Conservation (phyloP, 495 filamentous ascomycete species). For the Pseudevernia furfuracea region DNA sequence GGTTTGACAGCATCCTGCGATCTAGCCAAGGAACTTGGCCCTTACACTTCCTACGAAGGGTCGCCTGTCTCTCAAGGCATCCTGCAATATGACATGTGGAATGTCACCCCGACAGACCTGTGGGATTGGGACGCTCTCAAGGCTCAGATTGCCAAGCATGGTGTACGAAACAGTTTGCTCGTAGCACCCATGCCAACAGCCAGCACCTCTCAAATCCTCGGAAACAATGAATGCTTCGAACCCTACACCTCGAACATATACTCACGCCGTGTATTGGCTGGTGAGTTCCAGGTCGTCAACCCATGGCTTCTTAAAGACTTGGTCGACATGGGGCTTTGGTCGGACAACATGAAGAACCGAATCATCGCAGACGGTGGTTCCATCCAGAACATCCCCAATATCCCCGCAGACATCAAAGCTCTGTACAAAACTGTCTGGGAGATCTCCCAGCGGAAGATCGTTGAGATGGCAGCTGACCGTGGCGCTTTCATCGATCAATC, state of each 20-base stretch:
- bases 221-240: constrained; percentile 99
- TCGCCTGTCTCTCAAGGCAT: constrained; percentile 92
- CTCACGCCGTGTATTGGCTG: constrained; percentile 92
- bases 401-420: constrained; percentile 89
- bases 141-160: constrained; percentile 80
- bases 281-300: constrained; percentile 99
- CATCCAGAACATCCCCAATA: constrained; percentile 93
- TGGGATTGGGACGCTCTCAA: constrained; percentile 95
- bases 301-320: constrained; percentile 98
- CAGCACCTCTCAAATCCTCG: constrained; percentile 90
- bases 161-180: constrained; percentile 88
- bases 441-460: constrained; percentile 89
- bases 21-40: constrained; percentile 69
- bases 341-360: constrained; percentile 99
- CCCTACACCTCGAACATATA: constrained; percentile 99
- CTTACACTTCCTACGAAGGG: constrained; percentile 85
- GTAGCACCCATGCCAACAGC: constrained; percentile 98
- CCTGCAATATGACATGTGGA: constrained; percentile 99
- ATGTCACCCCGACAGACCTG: constrained; percentile 80
- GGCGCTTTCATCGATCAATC: constrained; percentile 98
- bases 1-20: constrained; percentile 83
- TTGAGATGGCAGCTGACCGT: constrained; percentile 97
- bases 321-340: constrained; percentile 96
- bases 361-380: constrained; percentile 96
- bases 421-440: constrained; percentile 99